phyloP scores from a whole-genome alignment of 2,329 filamentous ascomycete genomes.

The Sordariomycetes sp. region DNA sequence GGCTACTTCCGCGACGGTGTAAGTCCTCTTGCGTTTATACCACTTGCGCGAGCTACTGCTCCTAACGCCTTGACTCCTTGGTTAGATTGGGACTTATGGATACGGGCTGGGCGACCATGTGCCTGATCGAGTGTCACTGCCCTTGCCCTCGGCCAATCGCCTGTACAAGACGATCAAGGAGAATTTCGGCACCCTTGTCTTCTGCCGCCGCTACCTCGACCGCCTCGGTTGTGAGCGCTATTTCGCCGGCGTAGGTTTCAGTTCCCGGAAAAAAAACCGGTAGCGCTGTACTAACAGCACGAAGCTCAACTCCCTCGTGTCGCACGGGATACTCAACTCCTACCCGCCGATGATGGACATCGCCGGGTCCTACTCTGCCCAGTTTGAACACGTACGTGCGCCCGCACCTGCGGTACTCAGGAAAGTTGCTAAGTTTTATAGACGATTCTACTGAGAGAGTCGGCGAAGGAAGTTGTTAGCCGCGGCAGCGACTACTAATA shows the following conservation, averaged over 20 bases:
- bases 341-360: slow-evolving; percentile 47
- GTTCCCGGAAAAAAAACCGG: slow-evolving; percentile 23
- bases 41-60: slow-evolving; percentile 33
- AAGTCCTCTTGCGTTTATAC: slow-evolving; percentile 35
- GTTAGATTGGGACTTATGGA: slow-evolving; percentile 73
- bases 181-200: slow-evolving; percentile 79
- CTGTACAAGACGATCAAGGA: slow-evolving; percentile 76
- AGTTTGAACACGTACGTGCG: slow-evolving; percentile 45
- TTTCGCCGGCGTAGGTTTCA: not conserved
- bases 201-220: slow-evolving; percentile 74
- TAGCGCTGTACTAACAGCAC: not conserved
- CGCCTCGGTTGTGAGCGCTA: not conserved
- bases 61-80: slow-evolving; percentile 30
- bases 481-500: not conserved
- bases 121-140: slow-evolving; percentile 46
- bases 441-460: not conserved
- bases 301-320: slow-evolving; percentile 43
- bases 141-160: slow-evolving; percentile 65
- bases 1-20: slow-evolving; percentile 59
- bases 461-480: not conserved
- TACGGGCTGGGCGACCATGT: slow-evolving; percentile 54
- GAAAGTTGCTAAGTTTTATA: not conserved
- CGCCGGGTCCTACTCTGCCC: slow-evolving; percentile 50
- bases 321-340: slow-evolving; percentile 43
- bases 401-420: not conserved